These are phyloP conservation scores for Phytophthora hibernalis DNA, from an alignment of 352 stramenopile species.

Conservation along the genomic window DNA sequence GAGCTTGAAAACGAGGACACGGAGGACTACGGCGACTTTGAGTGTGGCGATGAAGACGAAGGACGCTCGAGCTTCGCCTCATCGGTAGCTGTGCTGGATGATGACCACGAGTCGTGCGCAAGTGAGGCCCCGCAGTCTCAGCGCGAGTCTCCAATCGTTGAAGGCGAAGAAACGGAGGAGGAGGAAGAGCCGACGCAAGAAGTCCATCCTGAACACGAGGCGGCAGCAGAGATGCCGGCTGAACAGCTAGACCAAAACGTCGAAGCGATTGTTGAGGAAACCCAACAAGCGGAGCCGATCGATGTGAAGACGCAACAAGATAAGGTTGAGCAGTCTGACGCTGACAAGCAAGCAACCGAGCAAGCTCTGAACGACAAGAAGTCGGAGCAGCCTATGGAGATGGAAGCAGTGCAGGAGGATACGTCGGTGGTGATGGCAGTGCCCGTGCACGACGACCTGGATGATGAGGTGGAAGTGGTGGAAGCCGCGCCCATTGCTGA, in stretches of 20 bases:
- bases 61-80: slow-evolving; percentile 51
- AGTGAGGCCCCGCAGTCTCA: slow-evolving; percentile 27
- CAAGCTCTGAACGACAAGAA: slow-evolving; percentile 5
- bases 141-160: slow-evolving; percentile 35
- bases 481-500: slow-evolving; percentile 35
- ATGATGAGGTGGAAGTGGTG: slow-evolving; percentile 34
- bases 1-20: slow-evolving; percentile 41
- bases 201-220: neutral
- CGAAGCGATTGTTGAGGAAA: neutral
- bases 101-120: slow-evolving; percentile 40
- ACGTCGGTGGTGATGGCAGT: slow-evolving; percentile 9
- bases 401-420: neutral
- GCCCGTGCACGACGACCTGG: slow-evolving; percentile 5
- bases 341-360: neutral
- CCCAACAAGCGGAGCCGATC: neutral
- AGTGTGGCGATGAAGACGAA: slow-evolving; percentile 42
- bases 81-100: slow-evolving; percentile 65
- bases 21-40: slow-evolving; percentile 40
- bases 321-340: slow-evolving; percentile 4
- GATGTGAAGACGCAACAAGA: neutral
- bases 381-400: neutral
- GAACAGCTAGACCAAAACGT: neutral
- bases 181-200: neutral
- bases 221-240: slow-evolving; percentile 1
- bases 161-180: slow-evolving; percentile 34